Conservation (phyloP, 208 protist species). For the Leishmania turanica region DNA sequence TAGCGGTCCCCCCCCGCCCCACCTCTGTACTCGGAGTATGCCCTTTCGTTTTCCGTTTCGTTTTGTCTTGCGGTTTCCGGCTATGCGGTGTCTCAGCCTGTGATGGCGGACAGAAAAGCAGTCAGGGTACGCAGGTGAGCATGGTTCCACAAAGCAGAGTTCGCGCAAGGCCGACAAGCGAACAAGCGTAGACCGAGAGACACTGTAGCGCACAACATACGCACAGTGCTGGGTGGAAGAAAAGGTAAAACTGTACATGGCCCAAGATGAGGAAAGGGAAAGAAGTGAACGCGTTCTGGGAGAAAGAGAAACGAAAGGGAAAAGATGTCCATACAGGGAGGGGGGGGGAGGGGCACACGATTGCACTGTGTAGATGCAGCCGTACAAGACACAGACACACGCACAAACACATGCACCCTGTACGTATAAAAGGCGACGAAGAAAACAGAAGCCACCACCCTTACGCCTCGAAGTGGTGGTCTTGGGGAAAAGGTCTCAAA, state of each 20-base stretch:
- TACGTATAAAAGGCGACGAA: neutral
- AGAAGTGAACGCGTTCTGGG: neutral
- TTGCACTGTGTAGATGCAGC: neutral
- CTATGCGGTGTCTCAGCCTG: neutral
- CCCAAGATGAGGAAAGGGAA: neutral
- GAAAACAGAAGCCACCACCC: neutral
- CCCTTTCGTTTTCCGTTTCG: neutral
- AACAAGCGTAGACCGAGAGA: neutral
- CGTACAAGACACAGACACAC: neutral
- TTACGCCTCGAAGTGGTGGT: neutral
- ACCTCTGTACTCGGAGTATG: neutral
- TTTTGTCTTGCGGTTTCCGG: too few relatives aligned
- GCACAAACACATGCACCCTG: neutral
- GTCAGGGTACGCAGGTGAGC: neutral
- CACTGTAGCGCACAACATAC: neutral
- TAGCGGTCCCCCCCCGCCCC: neutral
- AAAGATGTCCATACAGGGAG: neutral
- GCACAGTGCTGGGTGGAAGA: neutral
- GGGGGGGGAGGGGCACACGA: neutral
- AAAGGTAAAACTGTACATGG: conserved; percentile 9
- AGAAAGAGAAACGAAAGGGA: neutral
- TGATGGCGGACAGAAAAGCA: neutral
- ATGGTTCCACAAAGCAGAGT: neutral
- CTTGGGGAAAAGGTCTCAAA: neutral
- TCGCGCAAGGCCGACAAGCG: neutral